Conservation (phyloP, 108 stramenopile genomes). For the Nitzschia sp. region DNA sequence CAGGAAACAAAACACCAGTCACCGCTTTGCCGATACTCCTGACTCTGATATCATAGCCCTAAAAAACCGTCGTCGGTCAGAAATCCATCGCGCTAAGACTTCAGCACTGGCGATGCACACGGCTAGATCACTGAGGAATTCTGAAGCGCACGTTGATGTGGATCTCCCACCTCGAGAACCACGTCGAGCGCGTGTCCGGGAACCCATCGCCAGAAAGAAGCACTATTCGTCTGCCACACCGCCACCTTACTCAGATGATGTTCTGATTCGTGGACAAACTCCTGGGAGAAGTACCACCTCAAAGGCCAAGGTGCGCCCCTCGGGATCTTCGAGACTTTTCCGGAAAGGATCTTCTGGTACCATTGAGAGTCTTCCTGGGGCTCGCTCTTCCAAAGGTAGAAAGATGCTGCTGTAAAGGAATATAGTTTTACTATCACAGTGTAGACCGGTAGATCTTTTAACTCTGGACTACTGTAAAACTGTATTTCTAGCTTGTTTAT, state of each 20-base stretch:
- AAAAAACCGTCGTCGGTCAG: not conserved
- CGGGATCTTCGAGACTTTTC: too few relatives aligned
- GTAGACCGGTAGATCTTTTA: too few relatives aligned
- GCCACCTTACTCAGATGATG: not conserved
- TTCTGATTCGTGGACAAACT: not conserved
- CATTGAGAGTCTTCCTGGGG: too few relatives aligned
- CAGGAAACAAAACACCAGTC: too few relatives aligned
- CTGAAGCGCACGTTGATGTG: not conserved
- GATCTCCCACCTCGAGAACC: conserved; percentile 14
- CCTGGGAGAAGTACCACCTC: not conserved
- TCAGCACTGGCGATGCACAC: not conserved
- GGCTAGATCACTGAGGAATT: not conserved
- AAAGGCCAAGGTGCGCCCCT: too few relatives aligned
- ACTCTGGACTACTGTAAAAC: too few relatives aligned
- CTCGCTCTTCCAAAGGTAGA: too few relatives aligned
- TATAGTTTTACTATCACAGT: too few relatives aligned
- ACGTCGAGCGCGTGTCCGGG: not conserved
- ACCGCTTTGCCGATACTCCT: too few relatives aligned
- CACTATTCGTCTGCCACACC: not conserved
- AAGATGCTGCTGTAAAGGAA: too few relatives aligned
- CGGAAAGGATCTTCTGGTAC: too few relatives aligned
- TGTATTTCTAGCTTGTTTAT: too few relatives aligned
- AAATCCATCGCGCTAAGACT: not conserved
- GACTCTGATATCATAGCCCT: not conserved
- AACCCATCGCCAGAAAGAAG: conserved; percentile 13